Conservation (phyloP, 2,329 filamentous ascomycete species). For the Chalaropsis thielavioides region DNA sequence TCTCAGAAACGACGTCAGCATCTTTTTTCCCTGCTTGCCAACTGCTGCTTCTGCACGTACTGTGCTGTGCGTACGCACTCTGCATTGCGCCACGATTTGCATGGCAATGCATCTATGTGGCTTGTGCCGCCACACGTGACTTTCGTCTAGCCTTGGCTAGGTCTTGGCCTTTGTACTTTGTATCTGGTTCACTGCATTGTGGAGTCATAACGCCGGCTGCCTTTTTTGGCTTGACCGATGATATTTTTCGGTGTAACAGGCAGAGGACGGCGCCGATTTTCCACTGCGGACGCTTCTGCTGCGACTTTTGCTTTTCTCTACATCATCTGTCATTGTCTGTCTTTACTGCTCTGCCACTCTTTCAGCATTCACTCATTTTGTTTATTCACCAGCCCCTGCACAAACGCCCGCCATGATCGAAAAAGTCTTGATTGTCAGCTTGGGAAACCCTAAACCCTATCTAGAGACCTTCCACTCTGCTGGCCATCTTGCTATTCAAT, state of each 20-base stretch:
- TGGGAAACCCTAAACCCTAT: slow-evolving; percentile 72
- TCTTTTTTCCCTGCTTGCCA: background rate
- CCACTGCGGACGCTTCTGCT: background rate
- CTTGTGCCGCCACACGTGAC: slow-evolving; percentile 4
- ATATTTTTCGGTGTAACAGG: background rate
- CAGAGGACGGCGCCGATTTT: background rate
- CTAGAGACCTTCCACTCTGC: slow-evolving; percentile 72
- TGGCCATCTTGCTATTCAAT: slow-evolving; percentile 62
- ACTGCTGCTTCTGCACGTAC: background rate
- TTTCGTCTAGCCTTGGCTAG: background rate
- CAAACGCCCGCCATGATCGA: slow-evolving; percentile 24
- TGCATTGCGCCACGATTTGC: slow-evolving; percentile 2
- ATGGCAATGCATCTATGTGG: background rate
- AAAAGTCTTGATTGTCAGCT: slow-evolving; percentile 60
- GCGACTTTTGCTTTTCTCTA: background rate
- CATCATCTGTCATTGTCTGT: background rate
- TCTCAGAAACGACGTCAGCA: slow-evolving; percentile 3
- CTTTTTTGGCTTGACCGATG: background rate
- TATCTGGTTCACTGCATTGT: no score
- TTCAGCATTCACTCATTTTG: background rate
- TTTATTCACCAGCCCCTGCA: background rate
- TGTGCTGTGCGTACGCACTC: background rate
- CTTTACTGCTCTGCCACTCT: background rate
- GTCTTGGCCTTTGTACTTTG: no score
- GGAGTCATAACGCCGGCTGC: no score